Base-by-base conservation (phyloP, 306 rosid species). In the Prosopis cineraria region DNA sequence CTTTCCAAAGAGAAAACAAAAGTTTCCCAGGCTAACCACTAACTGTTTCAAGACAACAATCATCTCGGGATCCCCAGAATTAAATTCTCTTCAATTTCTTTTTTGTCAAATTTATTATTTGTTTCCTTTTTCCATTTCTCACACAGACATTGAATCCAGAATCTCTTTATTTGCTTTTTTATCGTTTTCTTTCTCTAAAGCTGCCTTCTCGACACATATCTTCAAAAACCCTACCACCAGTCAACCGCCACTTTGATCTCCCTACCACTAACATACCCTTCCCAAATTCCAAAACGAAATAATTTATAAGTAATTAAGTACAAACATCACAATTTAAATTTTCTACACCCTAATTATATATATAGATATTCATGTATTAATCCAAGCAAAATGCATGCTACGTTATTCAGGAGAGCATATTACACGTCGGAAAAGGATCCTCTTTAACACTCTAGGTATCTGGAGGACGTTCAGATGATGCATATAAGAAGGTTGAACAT, bases 11-110 rank as follows among this genome's bases (percentile, higher is more conserved):
- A n/a, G 29, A 70, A 85, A 91, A 75, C 17, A 76, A 89, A 85
- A 86, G 90, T 79, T 84, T 87, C 85, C n/a, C 9, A 33, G 20
- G 10, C 9, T 20, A 55, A 39, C 39, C 37, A 55, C 19, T 80
- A 59, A 74, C 81, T 70, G 79, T 78, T 76, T 69, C 75, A 84
- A 72, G 52, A 78, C 72, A 50, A 65, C 89, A 83, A 84, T 83
- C 89, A 71, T 79, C 83, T 91, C 71, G 94, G 94, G 97, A 89
- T 91, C 97, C 90, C 84, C 92, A 86, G n/a, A n/a, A n/a, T n/a
- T n/a, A 88, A 82, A 79, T 74, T 80, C 77, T 76, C 78, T 58
- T 16, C 78, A 55, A 88, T 84, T 81, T 86, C 44, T 65, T 79
- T 79, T 77, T 64, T 7, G 3, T 62, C 37, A 3, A 20, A 0